phyloP scores from a whole-genome alignment of 371 early-diverging fungal species.

The Choanephora cucurbitarum region DNA sequence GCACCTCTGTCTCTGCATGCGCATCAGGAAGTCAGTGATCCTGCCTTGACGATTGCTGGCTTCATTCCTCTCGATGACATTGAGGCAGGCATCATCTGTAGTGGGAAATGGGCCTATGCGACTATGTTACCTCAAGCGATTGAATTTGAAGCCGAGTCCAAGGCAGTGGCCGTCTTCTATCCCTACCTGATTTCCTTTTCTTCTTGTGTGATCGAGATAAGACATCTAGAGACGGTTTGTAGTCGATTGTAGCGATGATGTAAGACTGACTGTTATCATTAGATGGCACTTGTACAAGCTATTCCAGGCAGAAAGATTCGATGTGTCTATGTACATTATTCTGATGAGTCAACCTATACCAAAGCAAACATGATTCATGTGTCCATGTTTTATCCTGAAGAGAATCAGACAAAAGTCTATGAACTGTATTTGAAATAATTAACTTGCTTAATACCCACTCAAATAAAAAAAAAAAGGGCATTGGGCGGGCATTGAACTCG shows the following conservation, averaged over 20 bases:
- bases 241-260: background rate
- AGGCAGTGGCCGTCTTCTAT: slow-evolving; percentile 24
- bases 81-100: slow-evolving; percentile 15
- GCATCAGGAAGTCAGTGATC: slow-evolving; percentile 6
- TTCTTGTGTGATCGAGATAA: slow-evolving; percentile 35
- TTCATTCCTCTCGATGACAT: slow-evolving; percentile 16
- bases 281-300: slow-evolving; percentile 21
- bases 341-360: background rate
- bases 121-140: slow-evolving; percentile 19
- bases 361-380: slow-evolving; percentile 13
- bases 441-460: too few species aligned
- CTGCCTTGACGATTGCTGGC: slow-evolving; percentile 10
- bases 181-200: slow-evolving; percentile 44
- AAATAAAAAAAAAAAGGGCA: too few species aligned
- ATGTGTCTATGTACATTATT: slow-evolving; percentile 10
- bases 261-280: background rate
- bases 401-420: slow-evolving; percentile 20
- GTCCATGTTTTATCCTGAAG: slow-evolving; percentile 19
- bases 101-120: slow-evolving; percentile 14
- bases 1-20: background rate
- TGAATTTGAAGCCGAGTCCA: slow-evolving; percentile 29
- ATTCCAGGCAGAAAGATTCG: slow-evolving; percentile 21
- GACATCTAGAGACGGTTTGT: slow-evolving; percentile 44
- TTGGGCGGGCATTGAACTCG: slow-evolving; percentile 5
- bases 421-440: background rate